Conservation (phyloP, 331 rosid genomes). For the Erythrophleum ivorense region DNA sequence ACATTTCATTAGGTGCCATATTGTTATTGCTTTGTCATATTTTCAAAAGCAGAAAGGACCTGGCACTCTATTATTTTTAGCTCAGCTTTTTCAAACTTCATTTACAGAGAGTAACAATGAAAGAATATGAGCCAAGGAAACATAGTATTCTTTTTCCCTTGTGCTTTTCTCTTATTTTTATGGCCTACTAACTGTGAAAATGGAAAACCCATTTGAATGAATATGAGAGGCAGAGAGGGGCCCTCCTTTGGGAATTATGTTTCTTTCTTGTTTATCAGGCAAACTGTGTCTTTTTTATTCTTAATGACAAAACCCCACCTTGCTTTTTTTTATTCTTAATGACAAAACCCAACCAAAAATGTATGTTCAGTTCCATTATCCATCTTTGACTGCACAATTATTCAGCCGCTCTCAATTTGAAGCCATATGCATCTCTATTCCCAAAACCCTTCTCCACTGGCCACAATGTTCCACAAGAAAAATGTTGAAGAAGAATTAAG, state of each 20-base stretch:
- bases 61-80: conserved; percentile 34
- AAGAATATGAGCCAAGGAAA: conserved; percentile 34
- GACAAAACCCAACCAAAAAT: conserved; percentile 40
- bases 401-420: conserved; percentile 34
- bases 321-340: conserved; percentile 18
- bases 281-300: conserved; percentile 27
- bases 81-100: conserved; percentile 45
- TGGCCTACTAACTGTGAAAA: conserved; percentile 29
- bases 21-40: conserved; percentile 39
- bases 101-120: conserved; percentile 37
- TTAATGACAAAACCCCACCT: neutral
- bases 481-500: neutral
- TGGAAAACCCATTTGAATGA: conserved; percentile 43
- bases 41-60: conserved; percentile 50
- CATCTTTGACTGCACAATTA: conserved; percentile 51
- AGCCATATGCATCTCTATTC: conserved; percentile 3
- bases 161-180: conserved; percentile 55
- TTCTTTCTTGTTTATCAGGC: conserved; percentile 48
- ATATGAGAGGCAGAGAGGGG: conserved; percentile 20
- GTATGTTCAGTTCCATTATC: conserved; percentile 43
- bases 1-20: conserved; percentile 37
- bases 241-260: conserved; percentile 34
- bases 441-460: neutral
- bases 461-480: neutral
- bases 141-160: conserved; percentile 5